Evolutionary conservation across 345 rosid species (phyloP).

Genomic region (Gossypium bickii): DNA sequence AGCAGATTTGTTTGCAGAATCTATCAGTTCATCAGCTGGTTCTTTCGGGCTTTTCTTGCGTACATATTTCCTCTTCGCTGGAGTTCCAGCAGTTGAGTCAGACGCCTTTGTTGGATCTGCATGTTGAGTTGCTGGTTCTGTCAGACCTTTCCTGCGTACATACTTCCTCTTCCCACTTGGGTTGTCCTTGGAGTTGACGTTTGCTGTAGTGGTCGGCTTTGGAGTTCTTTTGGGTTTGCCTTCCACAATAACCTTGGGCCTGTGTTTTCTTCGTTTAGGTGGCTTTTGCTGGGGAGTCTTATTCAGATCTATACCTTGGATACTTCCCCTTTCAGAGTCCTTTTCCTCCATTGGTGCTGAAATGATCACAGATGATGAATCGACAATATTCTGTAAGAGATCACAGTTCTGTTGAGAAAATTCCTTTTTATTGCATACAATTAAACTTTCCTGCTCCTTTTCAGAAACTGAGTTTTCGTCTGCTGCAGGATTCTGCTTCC

Average conservation of each 20-base stretch:
- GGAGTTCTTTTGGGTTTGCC: constrained; percentile 49
- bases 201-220: constrained; percentile 37
- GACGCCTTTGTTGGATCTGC: constrained; percentile 19
- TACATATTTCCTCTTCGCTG: constrained; percentile 40
- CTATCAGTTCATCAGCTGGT: constrained; percentile 34
- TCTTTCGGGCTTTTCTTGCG: constrained; percentile 36
- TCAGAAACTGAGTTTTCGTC: constrained; percentile 25
- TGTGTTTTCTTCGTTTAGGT: constrained; percentile 65
- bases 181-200: constrained; percentile 26
- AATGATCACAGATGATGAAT: constrained; percentile 36
- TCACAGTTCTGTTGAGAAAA: constrained; percentile 26
- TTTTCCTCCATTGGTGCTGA: constrained; percentile 27
- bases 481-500: constrained; percentile 13
- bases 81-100: not conserved
- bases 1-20: constrained; percentile 7
- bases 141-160: constrained; percentile 33
- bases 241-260: constrained; percentile 73
- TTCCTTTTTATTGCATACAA: constrained; percentile 20
- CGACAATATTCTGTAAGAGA: constrained; percentile 39
- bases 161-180: constrained; percentile 44
- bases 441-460: constrained; percentile 25
- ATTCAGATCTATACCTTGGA: constrained; percentile 57
- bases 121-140: constrained; percentile 27
- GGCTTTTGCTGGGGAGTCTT: constrained; percentile 61
- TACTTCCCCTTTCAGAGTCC: constrained; percentile 25